Evolutionary conservation across 306 rosid species (phyloP).

Genomic region (Inga oerstediana): DNA sequence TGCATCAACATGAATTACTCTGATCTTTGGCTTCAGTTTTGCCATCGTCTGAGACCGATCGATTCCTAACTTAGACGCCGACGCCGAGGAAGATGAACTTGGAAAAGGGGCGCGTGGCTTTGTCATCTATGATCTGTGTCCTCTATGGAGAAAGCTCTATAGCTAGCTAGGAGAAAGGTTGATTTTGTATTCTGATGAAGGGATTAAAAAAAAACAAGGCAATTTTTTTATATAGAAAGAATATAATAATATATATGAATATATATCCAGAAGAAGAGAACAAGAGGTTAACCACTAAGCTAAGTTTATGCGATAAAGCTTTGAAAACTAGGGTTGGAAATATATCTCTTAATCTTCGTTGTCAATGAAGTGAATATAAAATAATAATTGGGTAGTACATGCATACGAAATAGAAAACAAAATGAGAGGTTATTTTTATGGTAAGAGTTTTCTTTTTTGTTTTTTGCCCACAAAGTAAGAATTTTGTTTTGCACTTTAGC

Average conservation of each 20-base stretch:
- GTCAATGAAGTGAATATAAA: slow-evolving; percentile 36
- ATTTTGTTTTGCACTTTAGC: not conserved
- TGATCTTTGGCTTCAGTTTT: slow-evolving; percentile 51
- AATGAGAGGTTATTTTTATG: not conserved
- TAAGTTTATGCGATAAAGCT: slow-evolving; percentile 4
- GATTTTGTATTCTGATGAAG: not conserved
- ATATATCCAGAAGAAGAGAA: slow-evolving; percentile 12
- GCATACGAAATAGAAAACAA: not conserved
- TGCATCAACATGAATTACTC: slow-evolving; percentile 51
- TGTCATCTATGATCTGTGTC: slow-evolving; percentile 33
- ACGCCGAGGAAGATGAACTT: slow-evolving; percentile 33
- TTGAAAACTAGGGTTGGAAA: slow-evolving; percentile 33
- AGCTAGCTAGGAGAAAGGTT: not conserved
- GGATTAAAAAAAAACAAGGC: not conserved
- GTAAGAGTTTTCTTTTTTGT: not conserved
- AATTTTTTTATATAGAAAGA: not conserved
- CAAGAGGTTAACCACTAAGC: slow-evolving; percentile 8
- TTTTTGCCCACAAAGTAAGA: not conserved
- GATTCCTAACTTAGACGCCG: slow-evolving; percentile 40
- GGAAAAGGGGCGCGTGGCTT: slow-evolving; percentile 35
- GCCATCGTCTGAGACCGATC: slow-evolving; percentile 27
- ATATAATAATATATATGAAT: not conserved
- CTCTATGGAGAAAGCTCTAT: slow-evolving; percentile 11
- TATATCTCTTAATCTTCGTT: slow-evolving; percentile 18
- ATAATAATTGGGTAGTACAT: not conserved